These are phyloP conservation scores for Knoxia roxburghii DNA, from an alignment of 257 asterid species.

Conservation along the genomic window DNA sequence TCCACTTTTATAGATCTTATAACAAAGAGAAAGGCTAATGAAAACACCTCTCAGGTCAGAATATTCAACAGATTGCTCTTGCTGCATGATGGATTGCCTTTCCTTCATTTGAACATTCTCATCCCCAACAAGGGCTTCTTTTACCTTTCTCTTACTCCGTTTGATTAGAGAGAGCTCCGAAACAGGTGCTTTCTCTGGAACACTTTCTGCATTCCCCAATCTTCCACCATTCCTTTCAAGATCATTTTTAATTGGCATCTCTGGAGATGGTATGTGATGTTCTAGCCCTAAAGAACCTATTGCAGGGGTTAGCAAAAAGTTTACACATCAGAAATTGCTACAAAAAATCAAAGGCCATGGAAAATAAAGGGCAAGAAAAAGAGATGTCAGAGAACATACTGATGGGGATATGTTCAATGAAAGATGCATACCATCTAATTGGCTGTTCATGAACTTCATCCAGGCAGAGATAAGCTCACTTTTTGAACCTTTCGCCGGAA, in stretches of 20 bases:
- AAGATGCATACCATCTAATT: conserved; percentile 42
- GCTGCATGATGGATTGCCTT: conserved; percentile 18
- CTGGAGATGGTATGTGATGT: conserved; percentile 26
- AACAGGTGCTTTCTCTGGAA: conserved; percentile 8
- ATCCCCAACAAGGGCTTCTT: conserved; percentile 24
- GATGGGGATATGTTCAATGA: not conserved
- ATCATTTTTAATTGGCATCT: conserved; percentile 22
- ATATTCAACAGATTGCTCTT: conserved; percentile 38
- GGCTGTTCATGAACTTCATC: conserved; percentile 37
- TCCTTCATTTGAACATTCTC: conserved; percentile 18
- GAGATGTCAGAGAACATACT: not conserved
- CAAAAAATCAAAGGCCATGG: not conserved
- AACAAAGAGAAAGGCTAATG: conserved; percentile 2
- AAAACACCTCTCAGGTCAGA: conserved; percentile 46
- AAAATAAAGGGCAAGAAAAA: conserved; percentile 5
- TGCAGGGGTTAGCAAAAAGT: conserved; percentile 24
- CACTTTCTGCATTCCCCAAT: conserved; percentile 22
- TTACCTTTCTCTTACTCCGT: conserved; percentile 35
- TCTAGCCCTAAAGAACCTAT: conserved; percentile 24
- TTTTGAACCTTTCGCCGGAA: conserved; percentile 54
- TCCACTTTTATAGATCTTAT: conserved; percentile 2
- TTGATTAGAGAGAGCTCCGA: conserved; percentile 29
- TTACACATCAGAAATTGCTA: conserved; percentile 4
- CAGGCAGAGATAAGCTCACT: conserved; percentile 45
- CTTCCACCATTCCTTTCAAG: conserved; percentile 35